Evolutionary conservation across 495 filamentous ascomycete genomes (phyloP), one percentile per base, ranked within the genome.

Genomic region (Aspergillus steynii): DNA sequence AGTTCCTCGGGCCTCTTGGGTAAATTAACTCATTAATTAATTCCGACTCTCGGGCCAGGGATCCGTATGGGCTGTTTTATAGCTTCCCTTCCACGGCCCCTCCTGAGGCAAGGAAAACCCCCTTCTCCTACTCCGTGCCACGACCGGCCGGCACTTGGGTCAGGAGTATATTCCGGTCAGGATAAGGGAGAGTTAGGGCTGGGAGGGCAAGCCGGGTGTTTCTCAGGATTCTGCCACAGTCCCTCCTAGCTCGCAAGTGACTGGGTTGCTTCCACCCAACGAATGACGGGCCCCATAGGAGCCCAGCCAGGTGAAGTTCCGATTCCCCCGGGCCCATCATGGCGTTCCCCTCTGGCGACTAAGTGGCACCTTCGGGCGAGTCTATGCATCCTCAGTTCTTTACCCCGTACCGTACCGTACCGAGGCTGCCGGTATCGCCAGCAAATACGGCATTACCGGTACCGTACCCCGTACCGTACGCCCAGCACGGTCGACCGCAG

Each of bases 251-350:
- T 25, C n/a, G 26, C 2, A 28, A 7, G 29, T 55, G 5, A 2
- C 25, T 45, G 5, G 25, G 34, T 55, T 46, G 14, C 53, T 15
- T 27, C 25, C 7, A 8, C 9, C 37, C 37, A 12, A 42, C 37
- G 9, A 42, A 42, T 42, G 37, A 42, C 37, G 12, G 37, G 12
- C 3, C 37, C 12, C 7, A 15, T 26, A 28, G 42, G 54, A 47
- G 29, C 47, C 37, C 51, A 48, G 50, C 50, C 49, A 34, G 25
- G 25, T 46, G 20, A 46, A 14, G 26, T 60, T 53, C 58, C 58
- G 58, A 47, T 46, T 60, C 31, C 58, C 58, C 58, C 50, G 58
- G 34, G 50, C 42, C 58, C 58, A 55, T 55, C 27, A 50, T 32
- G 37, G 58, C 37, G 50, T 50, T 28, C 34, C 42, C 29, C 37